Base-by-base conservation (phyloP, 1,284 basidiomycete genomes). In the Mycena sp. region DNA sequence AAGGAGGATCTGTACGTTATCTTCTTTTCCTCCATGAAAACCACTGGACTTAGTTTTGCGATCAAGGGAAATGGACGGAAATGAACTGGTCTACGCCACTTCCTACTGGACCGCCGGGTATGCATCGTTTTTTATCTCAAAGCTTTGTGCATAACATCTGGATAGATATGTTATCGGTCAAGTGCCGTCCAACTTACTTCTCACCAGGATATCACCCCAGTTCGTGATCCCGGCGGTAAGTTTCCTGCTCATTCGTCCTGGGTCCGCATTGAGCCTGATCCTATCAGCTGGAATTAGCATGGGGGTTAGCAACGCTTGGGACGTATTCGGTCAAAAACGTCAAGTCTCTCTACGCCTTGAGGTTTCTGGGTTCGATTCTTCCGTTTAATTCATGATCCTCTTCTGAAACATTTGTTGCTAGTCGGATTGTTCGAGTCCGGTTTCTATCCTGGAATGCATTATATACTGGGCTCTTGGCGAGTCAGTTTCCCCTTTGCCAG, bases 111-210 rank as follows among this genome's bases (percentile, higher is more conserved):
- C 65, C 3, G 65, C 65, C 14, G 65, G 65, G 64, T 65, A 6
- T 1, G 50, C 17, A 14, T 23, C 14, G 11, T 2, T 16, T 30
- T 12, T 51, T 16, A 26, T 40, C 29, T 52, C 17, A 16, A 37
- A 14, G 6, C 16, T 4, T 5, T 14, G 7, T 12, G 28, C 17
- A 23, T 25, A 28, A 28, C 21, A n/a, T 12, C 17, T 21, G 14
- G 11, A 11, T 44, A 64, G 63, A 38, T 68, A 68, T 64, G 67
- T 68, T 46, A 68, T 68, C 41, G 67, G 67, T 1, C 67, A 68
- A 61, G 19, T 68, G 1, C 67, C 67, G 21, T 66, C 67, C 35
- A 66, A 68, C 30, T 25, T 68, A n/a, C 62, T 68, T 1, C 55
- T 66, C 28, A 68, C 64, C 4, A 56, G 67, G 12, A 54, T 68